A percentile compares a stretch with the other conserved stretches of the same genome.
Conservation (phyloP, 1,284 basidiomycete species). For the Ustilago xerochloae region DNA sequence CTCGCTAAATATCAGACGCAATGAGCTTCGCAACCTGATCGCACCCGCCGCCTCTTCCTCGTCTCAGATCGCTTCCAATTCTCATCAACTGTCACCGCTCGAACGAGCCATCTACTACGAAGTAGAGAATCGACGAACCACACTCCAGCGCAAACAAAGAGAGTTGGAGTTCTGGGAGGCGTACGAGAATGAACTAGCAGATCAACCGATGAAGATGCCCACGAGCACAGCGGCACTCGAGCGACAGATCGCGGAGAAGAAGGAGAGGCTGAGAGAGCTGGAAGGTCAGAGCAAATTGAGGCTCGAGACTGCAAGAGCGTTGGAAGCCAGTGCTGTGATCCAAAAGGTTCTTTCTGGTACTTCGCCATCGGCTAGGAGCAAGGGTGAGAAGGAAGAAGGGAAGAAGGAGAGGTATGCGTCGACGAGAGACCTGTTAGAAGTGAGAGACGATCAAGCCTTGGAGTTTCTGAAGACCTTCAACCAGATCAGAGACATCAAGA, state of each 20-base stretch:
- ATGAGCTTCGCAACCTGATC: constrained; percentile 27
- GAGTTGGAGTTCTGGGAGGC: constrained; percentile 51
- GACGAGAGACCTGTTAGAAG: constrained; percentile 40
- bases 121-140: constrained; percentile 22
- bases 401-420: constrained; percentile 19
- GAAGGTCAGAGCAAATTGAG: constrained; percentile 24
- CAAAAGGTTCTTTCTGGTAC: constrained; percentile 35
- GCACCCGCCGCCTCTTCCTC: not conserved
- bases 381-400: constrained; percentile 4
- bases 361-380: constrained; percentile 1
- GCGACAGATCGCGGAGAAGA: constrained; percentile 35
- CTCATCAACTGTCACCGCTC: constrained; percentile 26
- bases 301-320: constrained; percentile 28
- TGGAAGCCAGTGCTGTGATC: constrained; percentile 31
- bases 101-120: constrained; percentile 48
- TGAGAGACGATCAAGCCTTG: constrained; percentile 44
- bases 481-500: constrained; percentile 20
- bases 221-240: constrained; percentile 24
- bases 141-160: constrained; percentile 19
- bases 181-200: constrained; percentile 28
- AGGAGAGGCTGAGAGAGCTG: constrained; percentile 19
- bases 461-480: constrained; percentile 41
- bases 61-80: not conserved
- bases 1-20: constrained; percentile 7
- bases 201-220: constrained; percentile 32